Conservation (phyloP, 2,329 filamentous ascomycete species). For the Cytospora piceicola region DNA sequence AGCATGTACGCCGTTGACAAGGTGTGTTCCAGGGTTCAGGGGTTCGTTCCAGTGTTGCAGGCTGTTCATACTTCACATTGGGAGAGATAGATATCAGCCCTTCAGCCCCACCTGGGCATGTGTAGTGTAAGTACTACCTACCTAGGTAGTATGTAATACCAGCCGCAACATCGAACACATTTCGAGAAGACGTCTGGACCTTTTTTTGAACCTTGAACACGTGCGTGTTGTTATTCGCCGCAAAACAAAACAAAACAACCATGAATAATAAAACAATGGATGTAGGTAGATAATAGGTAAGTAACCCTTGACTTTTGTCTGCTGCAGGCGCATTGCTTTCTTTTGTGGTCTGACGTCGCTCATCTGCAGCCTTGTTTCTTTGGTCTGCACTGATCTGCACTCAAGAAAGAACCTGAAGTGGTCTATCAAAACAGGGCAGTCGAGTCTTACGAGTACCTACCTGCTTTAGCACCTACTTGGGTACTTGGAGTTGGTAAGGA, state of each 20-base stretch:
- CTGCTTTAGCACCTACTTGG: background rate
- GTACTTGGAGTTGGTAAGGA: too few relatives aligned
- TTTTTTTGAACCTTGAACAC: background rate
- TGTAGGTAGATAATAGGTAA: too few relatives aligned
- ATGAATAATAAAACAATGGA: too few relatives aligned
- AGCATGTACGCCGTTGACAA: constrained; percentile 1
- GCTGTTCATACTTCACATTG: too few relatives aligned
- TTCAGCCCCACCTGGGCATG: too few relatives aligned
- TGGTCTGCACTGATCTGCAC: background rate
- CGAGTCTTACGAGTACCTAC: background rate
- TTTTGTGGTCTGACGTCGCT: background rate
- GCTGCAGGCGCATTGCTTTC: background rate
- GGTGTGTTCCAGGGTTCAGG: too few relatives aligned
- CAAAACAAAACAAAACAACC: too few relatives aligned
- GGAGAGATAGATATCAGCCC: too few relatives aligned
- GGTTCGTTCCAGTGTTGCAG: too few relatives aligned
- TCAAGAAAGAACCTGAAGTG: background rate
- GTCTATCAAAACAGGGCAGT: background rate
- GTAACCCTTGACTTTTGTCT: background rate
- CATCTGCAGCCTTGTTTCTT: constrained; percentile 3
- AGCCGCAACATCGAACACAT: background rate
- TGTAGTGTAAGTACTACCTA: too few relatives aligned
- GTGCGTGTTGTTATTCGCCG: too few relatives aligned
- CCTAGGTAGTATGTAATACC: too few relatives aligned
- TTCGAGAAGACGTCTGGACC: background rate